A percentile compares a stretch with the other conserved stretches of the same genome.
Conservation (phyloP, 345 rosid genomes). For the Pistacia integerrima region DNA sequence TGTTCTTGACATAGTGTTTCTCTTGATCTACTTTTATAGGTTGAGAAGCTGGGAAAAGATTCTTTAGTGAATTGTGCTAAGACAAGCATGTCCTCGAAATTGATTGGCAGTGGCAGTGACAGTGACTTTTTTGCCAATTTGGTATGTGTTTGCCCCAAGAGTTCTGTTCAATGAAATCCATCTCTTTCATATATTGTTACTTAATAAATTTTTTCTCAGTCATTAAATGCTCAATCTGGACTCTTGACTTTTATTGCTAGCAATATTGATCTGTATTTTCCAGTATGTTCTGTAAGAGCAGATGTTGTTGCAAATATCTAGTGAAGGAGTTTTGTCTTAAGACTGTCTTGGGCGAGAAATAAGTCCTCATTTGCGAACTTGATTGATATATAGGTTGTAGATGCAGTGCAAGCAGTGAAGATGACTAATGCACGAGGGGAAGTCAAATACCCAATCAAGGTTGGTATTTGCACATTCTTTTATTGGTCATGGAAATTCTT, state of each 20-base stretch:
- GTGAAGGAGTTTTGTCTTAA: too few species aligned
- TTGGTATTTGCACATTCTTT: constrained; percentile 23
- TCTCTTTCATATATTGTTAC: neutral
- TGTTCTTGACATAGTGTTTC: neutral
- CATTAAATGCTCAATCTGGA: neutral
- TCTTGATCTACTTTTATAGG: constrained; percentile 39
- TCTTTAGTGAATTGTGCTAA: constrained; percentile 92
- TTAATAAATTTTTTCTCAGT: neutral
- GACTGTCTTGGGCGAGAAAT: too few species aligned
- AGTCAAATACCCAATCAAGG: constrained; percentile 94
- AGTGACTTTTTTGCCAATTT: constrained; percentile 91
- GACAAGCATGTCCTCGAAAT: constrained; percentile 97
- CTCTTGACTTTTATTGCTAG: neutral
- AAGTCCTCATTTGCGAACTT: neutral
- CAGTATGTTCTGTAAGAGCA: neutral
- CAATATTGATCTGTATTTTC: neutral
- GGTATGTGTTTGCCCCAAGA: constrained; percentile 43
- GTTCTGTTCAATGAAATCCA: neutral
- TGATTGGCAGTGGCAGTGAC: constrained; percentile 82
- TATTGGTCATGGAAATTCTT: neutral
- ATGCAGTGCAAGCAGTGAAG: constrained; percentile 81
- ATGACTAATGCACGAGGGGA: constrained; percentile 92
- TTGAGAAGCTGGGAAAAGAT: constrained; percentile 93
- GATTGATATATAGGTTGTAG: constrained; percentile 60
- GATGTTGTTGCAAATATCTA: too few species aligned